Base-by-base conservation (phyloP, 1,284 basidiomycete species). In the Apiotrichum mycotoxinovorans region DNA sequence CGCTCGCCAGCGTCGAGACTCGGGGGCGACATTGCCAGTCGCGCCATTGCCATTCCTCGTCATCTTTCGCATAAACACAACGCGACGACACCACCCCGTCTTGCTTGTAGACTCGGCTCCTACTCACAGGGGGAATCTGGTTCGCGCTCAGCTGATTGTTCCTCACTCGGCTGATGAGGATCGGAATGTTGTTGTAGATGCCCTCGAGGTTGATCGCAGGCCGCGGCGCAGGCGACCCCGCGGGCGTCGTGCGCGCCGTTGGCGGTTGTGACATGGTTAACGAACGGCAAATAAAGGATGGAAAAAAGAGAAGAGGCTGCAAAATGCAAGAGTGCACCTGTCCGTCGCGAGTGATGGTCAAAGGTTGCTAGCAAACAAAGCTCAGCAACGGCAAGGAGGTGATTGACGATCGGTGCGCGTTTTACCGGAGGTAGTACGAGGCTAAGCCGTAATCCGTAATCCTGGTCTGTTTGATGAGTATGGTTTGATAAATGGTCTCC, bases 181-280 rank as follows among this genome's bases (percentile, higher is more conserved):
- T 56, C 23, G 60, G 54, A 5, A 62, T 54, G 54, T 62, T 62
- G 33, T 55, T 53, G 49, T 58, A 62, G 49, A 62, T 62, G 51
- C 52, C 43, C 45, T 62, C 60, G 34, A 62, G 54, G 54, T 62
- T 62, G 51, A 62, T 56, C 17, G 41, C 20, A 5, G 51, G 47
- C 4, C 50, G 50, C 37, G 54, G 54, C 18, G 60, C 54, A 4
- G 60, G 60, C 34, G 59, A 57, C 14, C 59, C 59, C 48, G 52
- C 56, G 10, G 59, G 59, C 40, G 59, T 48, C 15, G 55, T n/a
- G 14, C 59, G 44, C 23, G 59, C 56, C 17, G 59, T 34, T 9
- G 52, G 51, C 10, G 51, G 15, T 14, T 53, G 27, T 12, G 52
- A 40, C 43, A 53, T 46, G 15, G 27, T 10, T 10, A 9, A 46